Conservation (phyloP, 257 asterid species). For the Paulownia fortunei region DNA sequence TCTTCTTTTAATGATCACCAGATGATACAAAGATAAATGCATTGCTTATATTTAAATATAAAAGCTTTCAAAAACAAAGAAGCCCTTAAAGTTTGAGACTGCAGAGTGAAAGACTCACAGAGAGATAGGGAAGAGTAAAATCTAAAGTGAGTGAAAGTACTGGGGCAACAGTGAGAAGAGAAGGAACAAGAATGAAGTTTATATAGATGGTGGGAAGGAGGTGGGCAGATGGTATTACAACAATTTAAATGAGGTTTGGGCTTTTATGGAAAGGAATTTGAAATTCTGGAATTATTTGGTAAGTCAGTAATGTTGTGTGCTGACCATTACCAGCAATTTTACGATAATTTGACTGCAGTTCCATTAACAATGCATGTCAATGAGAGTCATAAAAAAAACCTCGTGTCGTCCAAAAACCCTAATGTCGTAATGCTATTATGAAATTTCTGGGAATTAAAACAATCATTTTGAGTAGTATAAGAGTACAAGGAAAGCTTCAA, state of each 20-base stretch:
- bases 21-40: not conserved
- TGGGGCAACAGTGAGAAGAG: not conserved
- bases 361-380: too few species aligned
- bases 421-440: too few species aligned
- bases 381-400: too few species aligned
- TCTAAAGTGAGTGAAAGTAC: not conserved
- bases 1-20: not conserved
- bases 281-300: not conserved
- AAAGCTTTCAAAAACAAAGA: not conserved
- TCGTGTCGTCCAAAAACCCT: too few species aligned
- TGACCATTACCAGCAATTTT: too few species aligned
- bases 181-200: not conserved
- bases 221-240: not conserved
- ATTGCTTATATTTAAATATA: not conserved
- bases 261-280: not conserved
- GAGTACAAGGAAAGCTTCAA: not conserved
- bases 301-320: not conserved
- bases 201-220: not conserved
- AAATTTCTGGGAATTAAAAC: not conserved
- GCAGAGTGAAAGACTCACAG: not conserved
- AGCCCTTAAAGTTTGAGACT: not conserved
- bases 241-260: not conserved
- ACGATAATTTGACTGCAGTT: too few species aligned
- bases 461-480: not conserved
- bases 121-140: not conserved